Conservation (phyloP, 768 basidiomycete genomes). For the Mycena latifolia region DNA sequence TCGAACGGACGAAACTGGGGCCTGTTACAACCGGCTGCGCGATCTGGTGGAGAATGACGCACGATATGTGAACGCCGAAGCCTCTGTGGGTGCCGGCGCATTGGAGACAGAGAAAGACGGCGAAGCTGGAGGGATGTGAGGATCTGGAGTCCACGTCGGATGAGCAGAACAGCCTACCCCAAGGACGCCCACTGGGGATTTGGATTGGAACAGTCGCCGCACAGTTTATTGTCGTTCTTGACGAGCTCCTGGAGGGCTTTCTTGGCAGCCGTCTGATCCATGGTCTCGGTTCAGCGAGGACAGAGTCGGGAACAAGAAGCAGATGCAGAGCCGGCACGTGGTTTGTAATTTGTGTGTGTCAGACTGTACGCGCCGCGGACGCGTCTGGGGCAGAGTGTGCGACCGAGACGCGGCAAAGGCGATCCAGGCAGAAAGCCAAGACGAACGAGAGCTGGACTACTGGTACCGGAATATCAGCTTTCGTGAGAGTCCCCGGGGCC, state of each 20-base stretch:
- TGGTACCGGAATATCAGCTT: no score
- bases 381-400: no score
- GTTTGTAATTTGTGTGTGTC: background rate
- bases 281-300: slow-evolving; percentile 33
- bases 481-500: background rate
- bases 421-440: no score
- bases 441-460: no score
- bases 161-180: no score
- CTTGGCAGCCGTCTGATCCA: slow-evolving; percentile 78
- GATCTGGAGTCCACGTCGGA: slow-evolving; percentile 43
- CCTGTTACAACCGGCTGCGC: slow-evolving; percentile 38
- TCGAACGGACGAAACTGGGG: slow-evolving; percentile 87
- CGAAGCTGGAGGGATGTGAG: slow-evolving; percentile 64
- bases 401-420: no score
- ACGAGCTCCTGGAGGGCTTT: slow-evolving; percentile 82
- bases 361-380: background rate
- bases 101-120: slow-evolving; percentile 93
- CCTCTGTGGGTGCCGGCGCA: slow-evolving; percentile 88
- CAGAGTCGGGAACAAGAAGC: background rate
- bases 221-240: slow-evolving; percentile 82
- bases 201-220: slow-evolving; percentile 88
- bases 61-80: slow-evolving; percentile 95
- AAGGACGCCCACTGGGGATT: slow-evolving; percentile 96
- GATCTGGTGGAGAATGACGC: slow-evolving; percentile 37
- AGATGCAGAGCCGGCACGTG: background rate